phyloP scores from a whole-genome alignment of 2,329 filamentous ascomycete genomes.

The Fusarium subglutinans region DNA sequence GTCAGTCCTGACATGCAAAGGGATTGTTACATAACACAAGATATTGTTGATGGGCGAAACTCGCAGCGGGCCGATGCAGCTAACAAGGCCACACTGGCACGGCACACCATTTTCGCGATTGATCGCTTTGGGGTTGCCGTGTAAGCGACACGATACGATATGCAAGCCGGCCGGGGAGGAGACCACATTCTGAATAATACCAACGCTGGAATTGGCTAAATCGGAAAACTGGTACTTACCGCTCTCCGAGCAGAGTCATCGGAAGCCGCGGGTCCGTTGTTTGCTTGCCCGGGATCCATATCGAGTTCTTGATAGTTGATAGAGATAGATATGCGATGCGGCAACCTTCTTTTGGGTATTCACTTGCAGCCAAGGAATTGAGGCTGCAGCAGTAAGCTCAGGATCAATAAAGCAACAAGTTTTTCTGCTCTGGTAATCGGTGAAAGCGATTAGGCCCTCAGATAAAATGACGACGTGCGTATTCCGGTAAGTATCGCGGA shows the following conservation, averaged over 20 bases:
- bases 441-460: neutral
- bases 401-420: neutral
- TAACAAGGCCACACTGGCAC: neutral
- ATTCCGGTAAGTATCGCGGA: neutral
- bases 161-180: neutral
- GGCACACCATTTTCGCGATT: neutral
- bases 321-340: neutral
- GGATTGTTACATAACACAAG: neutral
- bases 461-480: neutral
- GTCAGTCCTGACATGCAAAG: conserved; percentile 5
- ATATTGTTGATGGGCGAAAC: neutral
- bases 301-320: neutral
- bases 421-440: neutral
- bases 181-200: neutral
- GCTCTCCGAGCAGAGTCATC: conserved; percentile 50
- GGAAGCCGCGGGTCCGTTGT: conserved; percentile 45
- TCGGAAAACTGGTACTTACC: conserved; percentile 44
- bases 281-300: conserved; percentile 32
- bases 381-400: neutral
- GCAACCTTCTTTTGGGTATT: neutral
- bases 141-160: neutral
- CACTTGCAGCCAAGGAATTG: neutral
- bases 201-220: conserved; percentile 10
- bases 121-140: neutral
- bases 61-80: neutral